Evolutionary conservation across 257 asterid genomes (phyloP), one percentile per base, ranked within the genome.

Genomic region (Oldenlandia corymbosa): DNA sequence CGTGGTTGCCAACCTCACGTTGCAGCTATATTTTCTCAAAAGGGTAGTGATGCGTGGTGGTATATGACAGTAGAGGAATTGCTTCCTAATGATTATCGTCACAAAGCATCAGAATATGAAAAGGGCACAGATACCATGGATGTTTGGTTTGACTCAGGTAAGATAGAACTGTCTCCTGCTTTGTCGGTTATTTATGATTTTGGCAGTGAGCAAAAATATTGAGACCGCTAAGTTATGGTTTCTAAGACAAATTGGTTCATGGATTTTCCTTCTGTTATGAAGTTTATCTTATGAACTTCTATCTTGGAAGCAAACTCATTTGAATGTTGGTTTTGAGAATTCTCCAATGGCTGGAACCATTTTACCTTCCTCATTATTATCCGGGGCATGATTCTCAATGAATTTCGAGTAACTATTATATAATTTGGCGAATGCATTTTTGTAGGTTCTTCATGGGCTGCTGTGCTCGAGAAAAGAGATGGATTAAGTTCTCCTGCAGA

Each of bases 11-110:
- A 9, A n/a, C 45, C 66, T 60, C 7, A 58, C 68, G 76, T 81
- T 73, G 71, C 95, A 92, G 99, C 96, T 66, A 81, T 92, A 75
- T 80, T 92, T 72, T 84, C 92, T 62, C 88, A 85, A 59, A 92
- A 87, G 80, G 97, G 99, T 76, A 89, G 97, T 64, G 99, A 92
- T 71, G 99, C 96, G n/a, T 92, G 99, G 99, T 92, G 99, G 99
- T 81, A 87, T 80, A 87, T 92, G 99, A 60, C 81, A 54, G 89
- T 89, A 39, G 99, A 92, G 75, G 99, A 89, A 69, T 73, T 92
- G 73, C 96, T 92, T 81, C 99, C 99, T 24, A 94, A 84, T 71
- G 83, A 79, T 52, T 89, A 89, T 80, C 90, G 81, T 31, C 74
- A 64, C 56, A 86, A 87, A 77, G 95, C 97, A 71, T 76, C 95